Evolutionary conservation across 2,329 filamentous ascomycete species (phyloP), one percentile per base, ranked within the genome.

Genomic region (Beauveria sp.): DNA sequence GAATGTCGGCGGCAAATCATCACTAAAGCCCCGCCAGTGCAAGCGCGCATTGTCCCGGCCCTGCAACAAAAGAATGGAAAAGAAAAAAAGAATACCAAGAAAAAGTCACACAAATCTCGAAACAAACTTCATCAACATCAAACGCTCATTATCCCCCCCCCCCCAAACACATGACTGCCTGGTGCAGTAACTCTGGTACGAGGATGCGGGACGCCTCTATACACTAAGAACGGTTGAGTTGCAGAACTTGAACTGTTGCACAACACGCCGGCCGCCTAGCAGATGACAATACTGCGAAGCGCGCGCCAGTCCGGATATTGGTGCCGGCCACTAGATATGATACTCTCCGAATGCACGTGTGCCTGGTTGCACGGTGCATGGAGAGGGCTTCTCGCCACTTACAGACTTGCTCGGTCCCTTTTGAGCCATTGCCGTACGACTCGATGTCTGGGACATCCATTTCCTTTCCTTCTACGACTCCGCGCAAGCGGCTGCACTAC

Each of bases 361-460:
- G 42, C 28, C 42, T 48, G 42, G 42, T n/a, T 46, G 54, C 28
- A 38, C n/a, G 22, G 7, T 34, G 28, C 6, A 34, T 22, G 20
- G 24, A 14, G 24, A 16, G 16, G 38, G 18, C 31, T 34, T 10
- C 43, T 57, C n/a, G 28, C 42, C 9, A 22, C 6, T 18, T 38
- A 55, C 42, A 34, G 42, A 34, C 26, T 34, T 5, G 52, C 52
- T 55, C 28, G 40, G n/a, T 18, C 26, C 24, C 26, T 20, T 34
- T 51, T 31, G 20, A 51, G 49, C 43, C 34, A 9, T 14, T 20
- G 24, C 7, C 49, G 5, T 20, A 57, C 26, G 28, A n/a, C n/a
- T 48, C 12, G 43, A 46, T 57, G 54, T 57, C 54, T 24, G 54
- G 26, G 5, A 57, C 54, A 57, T 57, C n/a, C 24, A 57, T 57